These are phyloP conservation scores for Penicillium brevicompactum DNA, from an alignment of 2,329 filamentous ascomycete species.

Conservation along the genomic window DNA sequence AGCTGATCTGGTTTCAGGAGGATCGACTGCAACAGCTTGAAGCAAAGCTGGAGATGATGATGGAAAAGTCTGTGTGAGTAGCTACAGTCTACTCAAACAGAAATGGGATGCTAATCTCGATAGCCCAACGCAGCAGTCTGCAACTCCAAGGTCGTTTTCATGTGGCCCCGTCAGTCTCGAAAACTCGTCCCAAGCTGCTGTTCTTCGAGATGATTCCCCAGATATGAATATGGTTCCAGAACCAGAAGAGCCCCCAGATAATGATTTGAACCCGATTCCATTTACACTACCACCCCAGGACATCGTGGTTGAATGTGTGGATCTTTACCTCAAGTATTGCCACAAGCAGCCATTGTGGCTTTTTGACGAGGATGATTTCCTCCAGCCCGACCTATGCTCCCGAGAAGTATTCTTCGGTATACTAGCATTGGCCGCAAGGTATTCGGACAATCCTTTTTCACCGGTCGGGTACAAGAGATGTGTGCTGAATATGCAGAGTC, in stretches of 20 bases:
- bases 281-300: background rate
- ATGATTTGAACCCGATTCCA: background rate
- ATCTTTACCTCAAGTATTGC: conserved; percentile 37
- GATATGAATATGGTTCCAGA: background rate
- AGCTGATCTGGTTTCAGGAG: conserved; percentile 37
- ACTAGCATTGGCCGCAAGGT: background rate
- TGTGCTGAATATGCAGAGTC: conserved; percentile 40
- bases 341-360: conserved; percentile 41
- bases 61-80: conserved; percentile 45
- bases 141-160: conserved; percentile 14
- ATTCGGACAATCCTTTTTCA: background rate
- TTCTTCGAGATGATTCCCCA: background rate
- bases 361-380: conserved; percentile 32
- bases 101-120: conserved; percentile 2
- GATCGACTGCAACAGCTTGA: conserved; percentile 53
- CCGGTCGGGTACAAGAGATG: conserved; percentile 21
- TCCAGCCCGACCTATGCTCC: conserved; percentile 16
- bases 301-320: conserved; percentile 17
- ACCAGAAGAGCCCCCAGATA: background rate
- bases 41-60: conserved; percentile 54
- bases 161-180: conserved; percentile 2
- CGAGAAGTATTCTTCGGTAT: conserved; percentile 23
- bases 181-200: conserved; percentile 5
- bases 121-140: conserved; percentile 14
- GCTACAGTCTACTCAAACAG: no score